Percentiles rank a stretch among this genome's conserved stretches.
Conservation (phyloP, 805 yeast genomes). For the Candida verbasci region DNA sequence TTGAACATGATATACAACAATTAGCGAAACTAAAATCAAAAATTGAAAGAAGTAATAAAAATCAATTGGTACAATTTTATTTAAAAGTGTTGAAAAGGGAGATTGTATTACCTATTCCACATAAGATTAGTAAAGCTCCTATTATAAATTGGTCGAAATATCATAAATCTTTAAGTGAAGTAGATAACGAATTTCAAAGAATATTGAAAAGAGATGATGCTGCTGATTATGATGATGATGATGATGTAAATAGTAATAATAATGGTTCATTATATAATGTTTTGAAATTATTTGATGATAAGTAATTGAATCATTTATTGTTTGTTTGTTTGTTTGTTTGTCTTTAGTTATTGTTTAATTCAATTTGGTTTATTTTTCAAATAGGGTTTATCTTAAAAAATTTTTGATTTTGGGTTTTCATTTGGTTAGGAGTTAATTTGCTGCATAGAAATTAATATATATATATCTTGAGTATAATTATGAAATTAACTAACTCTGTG, state of each 20-base stretch:
- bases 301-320: neutral
- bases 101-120: constrained; percentile 30
- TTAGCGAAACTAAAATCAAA: constrained; percentile 21
- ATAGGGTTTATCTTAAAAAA: too few relatives aligned
- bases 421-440: too few relatives aligned
- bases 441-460: too few relatives aligned
- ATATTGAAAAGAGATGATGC: constrained; percentile 8
- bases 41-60: constrained; percentile 13
- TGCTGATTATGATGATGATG: too few relatives aligned
- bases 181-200: constrained; percentile 15
- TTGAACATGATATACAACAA: constrained; percentile 25
- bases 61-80: constrained; percentile 27
- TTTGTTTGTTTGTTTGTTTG: neutral
- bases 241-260: too few relatives aligned
- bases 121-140: constrained; percentile 30
- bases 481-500: too few relatives aligned
- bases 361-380: too few relatives aligned
- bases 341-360: neutral
- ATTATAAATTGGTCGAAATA: constrained; percentile 34
- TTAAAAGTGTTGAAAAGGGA: constrained; percentile 30
- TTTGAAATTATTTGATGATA: constrained; percentile 19
- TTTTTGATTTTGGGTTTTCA: too few relatives aligned
- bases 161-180: constrained; percentile 23
- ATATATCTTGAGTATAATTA: too few relatives aligned
- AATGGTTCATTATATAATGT: constrained; percentile 18